phyloP scores from a whole-genome alignment of 257 asterid species.

The Nicotiana undulata region DNA sequence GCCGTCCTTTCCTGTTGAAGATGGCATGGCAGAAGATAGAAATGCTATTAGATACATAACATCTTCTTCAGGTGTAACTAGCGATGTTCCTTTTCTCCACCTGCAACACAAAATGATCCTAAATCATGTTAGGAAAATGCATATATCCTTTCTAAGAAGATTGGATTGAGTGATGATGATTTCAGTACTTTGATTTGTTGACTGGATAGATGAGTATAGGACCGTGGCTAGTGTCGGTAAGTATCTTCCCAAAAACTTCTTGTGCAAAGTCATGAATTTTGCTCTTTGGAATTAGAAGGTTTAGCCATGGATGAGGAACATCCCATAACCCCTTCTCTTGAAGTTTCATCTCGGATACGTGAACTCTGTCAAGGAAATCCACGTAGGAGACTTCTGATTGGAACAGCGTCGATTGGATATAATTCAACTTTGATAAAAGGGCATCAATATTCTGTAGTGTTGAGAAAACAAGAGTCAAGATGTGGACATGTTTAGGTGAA shows the following conservation, averaged over 20 bases:
- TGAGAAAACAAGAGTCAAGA: slow-evolving; percentile 8
- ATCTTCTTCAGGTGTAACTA: slow-evolving; percentile 74
- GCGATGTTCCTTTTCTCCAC: slow-evolving; percentile 74
- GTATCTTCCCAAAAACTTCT: slow-evolving; percentile 64
- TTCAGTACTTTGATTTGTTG: slow-evolving; percentile 61
- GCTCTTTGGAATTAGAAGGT: slow-evolving; percentile 72
- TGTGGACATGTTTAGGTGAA: background rate
- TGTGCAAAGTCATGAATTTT: slow-evolving; percentile 52
- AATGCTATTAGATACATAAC: slow-evolving; percentile 73
- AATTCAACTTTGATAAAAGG: slow-evolving; percentile 46
- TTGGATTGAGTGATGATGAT: background rate
- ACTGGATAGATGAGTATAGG: slow-evolving; percentile 88
- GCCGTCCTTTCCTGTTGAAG: slow-evolving; percentile 61
- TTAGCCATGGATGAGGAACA: slow-evolving; percentile 93
- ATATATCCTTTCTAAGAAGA: background rate
- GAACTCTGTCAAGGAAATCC: slow-evolving; percentile 76
- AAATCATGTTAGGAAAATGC: background rate
- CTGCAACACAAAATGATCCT: slow-evolving; percentile 23
- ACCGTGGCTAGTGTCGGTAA: slow-evolving; percentile 74
- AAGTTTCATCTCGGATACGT: slow-evolving; percentile 61
- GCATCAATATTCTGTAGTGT: slow-evolving; percentile 51
- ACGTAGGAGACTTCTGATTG: slow-evolving; percentile 62
- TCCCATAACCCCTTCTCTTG: slow-evolving; percentile 79
- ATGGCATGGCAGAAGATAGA: slow-evolving; percentile 64
- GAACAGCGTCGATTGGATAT: slow-evolving; percentile 65